Evolutionary conservation across 2,329 filamentous ascomycete genomes (phyloP).

Genomic region (Colletotrichum sp.): DNA sequence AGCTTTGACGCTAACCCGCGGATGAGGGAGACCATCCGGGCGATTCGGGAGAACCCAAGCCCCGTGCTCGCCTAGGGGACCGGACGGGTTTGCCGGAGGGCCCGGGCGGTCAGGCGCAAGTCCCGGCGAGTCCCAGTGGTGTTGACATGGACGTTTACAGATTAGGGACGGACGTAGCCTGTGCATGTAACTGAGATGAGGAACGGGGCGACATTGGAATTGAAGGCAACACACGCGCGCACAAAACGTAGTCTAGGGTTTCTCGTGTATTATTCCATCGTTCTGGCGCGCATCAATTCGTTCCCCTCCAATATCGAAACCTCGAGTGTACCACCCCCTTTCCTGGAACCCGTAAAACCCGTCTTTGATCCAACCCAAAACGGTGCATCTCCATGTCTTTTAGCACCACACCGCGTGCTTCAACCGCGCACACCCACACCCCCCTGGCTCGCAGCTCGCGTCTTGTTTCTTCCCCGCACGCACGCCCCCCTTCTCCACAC

Average conservation of each 20-base stretch:
- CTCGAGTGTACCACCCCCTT: not conserved
- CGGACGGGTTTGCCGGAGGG: constrained; percentile 10
- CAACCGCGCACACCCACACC: not conserved
- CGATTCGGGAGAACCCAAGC: constrained; percentile 58
- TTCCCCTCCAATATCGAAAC: not conserved
- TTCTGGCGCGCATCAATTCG: not conserved
- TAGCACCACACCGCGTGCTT: not conserved
- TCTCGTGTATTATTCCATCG: not conserved
- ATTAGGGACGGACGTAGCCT: not conserved
- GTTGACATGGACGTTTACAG: not conserved
- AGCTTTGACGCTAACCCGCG: constrained; percentile 69
- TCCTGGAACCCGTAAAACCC: not conserved
- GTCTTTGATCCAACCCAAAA: not conserved
- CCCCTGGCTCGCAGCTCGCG: not conserved
- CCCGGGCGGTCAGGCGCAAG: constrained; percentile 2
- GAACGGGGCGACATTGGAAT: not conserved
- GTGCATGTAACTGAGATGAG: not conserved
- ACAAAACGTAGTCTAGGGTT: not conserved
- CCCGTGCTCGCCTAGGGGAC: constrained; percentile 33
- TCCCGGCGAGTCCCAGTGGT: not conserved
- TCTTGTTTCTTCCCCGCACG: constrained; percentile 4
- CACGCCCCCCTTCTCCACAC: constrained; percentile 10
- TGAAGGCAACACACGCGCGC: not conserved
- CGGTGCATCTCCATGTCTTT: not conserved
- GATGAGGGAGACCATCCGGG: constrained; percentile 61